Conservation (phyloP, 345 rosid species). For the Acer negundo region DNA sequence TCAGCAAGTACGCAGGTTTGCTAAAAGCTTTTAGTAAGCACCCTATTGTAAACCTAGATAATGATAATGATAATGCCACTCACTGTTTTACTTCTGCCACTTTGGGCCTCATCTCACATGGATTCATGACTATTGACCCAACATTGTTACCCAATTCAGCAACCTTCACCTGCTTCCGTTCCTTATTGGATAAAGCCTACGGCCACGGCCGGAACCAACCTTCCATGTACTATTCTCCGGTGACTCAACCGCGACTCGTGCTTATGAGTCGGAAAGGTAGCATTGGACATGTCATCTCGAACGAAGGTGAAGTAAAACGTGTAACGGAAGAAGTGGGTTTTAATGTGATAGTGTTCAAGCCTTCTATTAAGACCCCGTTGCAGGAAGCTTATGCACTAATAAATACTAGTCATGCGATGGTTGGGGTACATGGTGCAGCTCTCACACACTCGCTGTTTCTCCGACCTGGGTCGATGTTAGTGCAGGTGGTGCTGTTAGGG, state of each 20-base stretch:
- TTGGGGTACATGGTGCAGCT: slow-evolving; percentile 70
- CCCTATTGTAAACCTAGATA: slow-evolving; percentile 46
- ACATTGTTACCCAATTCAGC: slow-evolving; percentile 33
- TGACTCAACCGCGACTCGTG: slow-evolving; percentile 30
- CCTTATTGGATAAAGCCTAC: slow-evolving; percentile 40
- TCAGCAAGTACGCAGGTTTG: slow-evolving; percentile 43
- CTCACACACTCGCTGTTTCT: slow-evolving; percentile 58
- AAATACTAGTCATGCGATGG: slow-evolving; percentile 54
- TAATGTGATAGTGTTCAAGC: slow-evolving; percentile 41
- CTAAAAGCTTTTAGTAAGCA: slow-evolving; percentile 42
- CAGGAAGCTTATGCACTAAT: slow-evolving; percentile 37
- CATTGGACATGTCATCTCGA: slow-evolving; percentile 38
- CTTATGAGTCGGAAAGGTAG: slow-evolving; percentile 27
- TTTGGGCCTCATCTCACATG: slow-evolving; percentile 59
- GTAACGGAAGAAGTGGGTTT: slow-evolving; percentile 47
- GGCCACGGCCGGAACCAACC: slow-evolving; percentile 2
- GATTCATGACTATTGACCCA: slow-evolving; percentile 42
- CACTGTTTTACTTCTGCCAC: slow-evolving; percentile 52
- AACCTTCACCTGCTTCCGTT: slow-evolving; percentile 41
- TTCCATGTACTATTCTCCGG: neutral
- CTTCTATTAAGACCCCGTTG: slow-evolving; percentile 28
- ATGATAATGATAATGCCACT: slow-evolving; percentile 39
- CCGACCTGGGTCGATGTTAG: slow-evolving; percentile 45
- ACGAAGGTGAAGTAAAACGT: slow-evolving; percentile 27
- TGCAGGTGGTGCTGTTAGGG: slow-evolving; percentile 62